Evolutionary conservation across 495 filamentous ascomycete species (phyloP), one percentile per base, ranked within the genome.

Genomic region (Neurospora intermedia): DNA sequence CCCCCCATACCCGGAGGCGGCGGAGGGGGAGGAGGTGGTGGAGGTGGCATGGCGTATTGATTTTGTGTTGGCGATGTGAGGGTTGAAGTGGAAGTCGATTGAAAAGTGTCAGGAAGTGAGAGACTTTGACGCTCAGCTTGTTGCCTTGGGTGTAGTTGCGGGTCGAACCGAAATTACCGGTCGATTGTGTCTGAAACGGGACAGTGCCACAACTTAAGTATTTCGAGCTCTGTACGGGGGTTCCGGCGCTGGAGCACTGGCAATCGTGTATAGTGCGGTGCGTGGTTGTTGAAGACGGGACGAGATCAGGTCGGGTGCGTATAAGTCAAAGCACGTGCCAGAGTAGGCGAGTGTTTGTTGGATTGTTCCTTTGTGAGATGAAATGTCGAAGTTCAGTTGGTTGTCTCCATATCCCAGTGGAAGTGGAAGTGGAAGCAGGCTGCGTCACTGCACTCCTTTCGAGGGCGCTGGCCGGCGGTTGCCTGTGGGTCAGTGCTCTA

Each of bases 1-100:
- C 72, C 73, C 23, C 76, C 76, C 48, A 70, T 73, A 69, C 72
- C 72, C 40, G 76, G 79, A 31, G 78, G 78, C 15, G 78, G 76
- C 11, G 77, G 83, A 41, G 79, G 79, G 66, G 78, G 81, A 45
- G 75, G 81, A 31, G 82, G 80, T 48, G 80, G 80, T 41, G 78
- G 77, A 66, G 74, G 74, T 10, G 74, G 74, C 74, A 76, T 76
- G 16, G 42, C n/a, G 43, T 35, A 40, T 35, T 69, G 16, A 3
- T 16, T 59, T 31, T 69, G 16, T n/a, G 23, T 59, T 31, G 70
- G 15, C 7, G 15, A 66, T 35, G 1, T 8, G 54, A 66, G 23
- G 35, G 54, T 66, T 35, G 15, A 66, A 31, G 54, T 66, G 27
- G 1, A 18, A 31, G 54, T 66, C 54, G 1, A 18, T 66, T 1